Base-by-base conservation (phyloP, 192 early-diverging fungal genomes). In the Mortierella hygrophila region DNA sequence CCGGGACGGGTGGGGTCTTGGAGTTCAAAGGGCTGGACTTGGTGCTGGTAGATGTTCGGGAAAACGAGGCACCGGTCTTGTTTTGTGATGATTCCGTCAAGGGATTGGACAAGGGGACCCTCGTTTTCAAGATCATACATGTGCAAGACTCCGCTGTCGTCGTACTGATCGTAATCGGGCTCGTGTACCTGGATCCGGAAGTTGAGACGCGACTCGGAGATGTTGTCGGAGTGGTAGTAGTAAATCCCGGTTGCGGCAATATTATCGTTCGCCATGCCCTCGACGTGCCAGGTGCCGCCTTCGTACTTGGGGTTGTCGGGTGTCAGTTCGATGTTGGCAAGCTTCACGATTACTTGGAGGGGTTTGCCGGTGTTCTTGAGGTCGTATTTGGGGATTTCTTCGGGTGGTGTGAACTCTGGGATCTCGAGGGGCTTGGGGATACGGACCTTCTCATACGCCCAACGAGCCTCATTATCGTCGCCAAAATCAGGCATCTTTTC, bases 191-290 rank as follows among this genome's bases (percentile, higher is more conserved):
- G 92, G 88, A 96, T 82, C 69, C 80, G 44, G 55, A 82, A 96
- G 0, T 72, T 68, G 32, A 95, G 89, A 0, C 88, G 82, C 26
- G 91, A 91, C 20, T 91, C 88, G 10, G 91, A 92, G 75, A 96
- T 93, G 89, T 96, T 95, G 32, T 92, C 91, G 0, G 92, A 81
- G 72, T 91, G 89, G 86, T 95, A 95, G 80, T 95, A 96, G 83
- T 93, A 92, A 46, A 96, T 91, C 2, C 94, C 95, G 0, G 94
- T 93, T 0, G 96, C 94, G 6, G 93, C 89, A 55, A 96, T 95
- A 65, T 89, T 84, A 78, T 97, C 95, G 84, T 93, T 91, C 5
- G 88, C 85, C 90, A 93, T 94, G 13, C 92, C 95, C 72, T 95
- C 94, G 2, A 95, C 87, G 68, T 97, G 94, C 95, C 95, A 97